These are phyloP conservation scores for Pyricularia sp. DNA, from an alignment of 2,329 filamentous ascomycete genomes.

Conservation along the genomic window DNA sequence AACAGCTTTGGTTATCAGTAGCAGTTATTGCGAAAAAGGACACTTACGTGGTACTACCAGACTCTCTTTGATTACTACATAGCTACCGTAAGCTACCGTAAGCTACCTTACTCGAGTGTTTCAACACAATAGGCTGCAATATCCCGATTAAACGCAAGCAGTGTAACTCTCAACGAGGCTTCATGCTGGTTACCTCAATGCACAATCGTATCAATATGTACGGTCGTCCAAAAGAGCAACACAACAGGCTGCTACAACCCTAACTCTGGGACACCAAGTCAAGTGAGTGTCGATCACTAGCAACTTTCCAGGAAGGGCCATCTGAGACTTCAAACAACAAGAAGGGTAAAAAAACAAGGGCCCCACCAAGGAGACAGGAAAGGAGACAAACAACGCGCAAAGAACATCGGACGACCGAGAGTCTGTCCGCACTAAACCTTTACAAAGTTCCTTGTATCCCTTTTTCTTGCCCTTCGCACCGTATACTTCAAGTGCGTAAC, in stretches of 20 bases:
- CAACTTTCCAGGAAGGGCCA: not conserved
- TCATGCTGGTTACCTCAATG: not conserved
- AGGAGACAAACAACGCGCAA: not conserved
- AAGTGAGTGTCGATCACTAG: not conserved
- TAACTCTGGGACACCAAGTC: not conserved
- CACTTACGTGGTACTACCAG: no score
- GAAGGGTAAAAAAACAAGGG: not conserved
- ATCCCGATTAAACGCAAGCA: not conserved
- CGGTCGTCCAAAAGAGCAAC: not conserved
- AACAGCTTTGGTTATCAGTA: not conserved
- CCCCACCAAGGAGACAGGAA: not conserved
- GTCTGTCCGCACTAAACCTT: not conserved
- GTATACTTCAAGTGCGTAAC: not conserved
- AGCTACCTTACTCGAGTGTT: not conserved
- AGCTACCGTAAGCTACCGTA: no score
- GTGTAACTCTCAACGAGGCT: not conserved
- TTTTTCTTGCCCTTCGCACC: not conserved
- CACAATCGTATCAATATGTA: not conserved
- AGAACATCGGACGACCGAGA: not conserved
- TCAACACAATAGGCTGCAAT: not conserved
- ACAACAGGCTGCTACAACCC: not conserved
- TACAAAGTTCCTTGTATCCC: not conserved
- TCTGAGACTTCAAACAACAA: not conserved
- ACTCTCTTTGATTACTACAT: not conserved
- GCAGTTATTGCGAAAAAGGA: not conserved